These are phyloP conservation scores for Stachybotrys echinatus DNA, from an alignment of 2,329 filamentous ascomycete species.

Conservation along the genomic window DNA sequence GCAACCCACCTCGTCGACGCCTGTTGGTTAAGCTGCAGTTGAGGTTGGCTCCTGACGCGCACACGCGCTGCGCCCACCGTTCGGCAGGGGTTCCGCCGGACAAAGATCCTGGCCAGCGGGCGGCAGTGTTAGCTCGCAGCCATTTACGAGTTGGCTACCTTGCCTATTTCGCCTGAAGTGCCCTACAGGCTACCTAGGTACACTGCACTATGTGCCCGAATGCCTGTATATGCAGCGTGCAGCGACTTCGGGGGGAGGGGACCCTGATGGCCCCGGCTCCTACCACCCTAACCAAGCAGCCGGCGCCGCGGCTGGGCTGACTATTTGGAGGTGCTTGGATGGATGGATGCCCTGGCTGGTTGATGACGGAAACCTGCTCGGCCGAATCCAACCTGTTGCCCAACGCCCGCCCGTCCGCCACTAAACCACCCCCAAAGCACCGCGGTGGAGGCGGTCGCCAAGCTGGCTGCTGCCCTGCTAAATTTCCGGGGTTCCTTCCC, in stretches of 20 bases:
- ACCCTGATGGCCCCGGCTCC: not conserved
- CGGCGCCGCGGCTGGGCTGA: not conserved
- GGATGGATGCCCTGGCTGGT: not conserved
- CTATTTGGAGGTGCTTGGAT: not conserved
- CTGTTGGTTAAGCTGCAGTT: too few species aligned
- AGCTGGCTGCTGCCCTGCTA: not conserved
- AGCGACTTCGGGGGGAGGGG: not conserved
- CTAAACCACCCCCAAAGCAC: not conserved
- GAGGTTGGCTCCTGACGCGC: not conserved
- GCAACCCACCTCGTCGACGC: not conserved
- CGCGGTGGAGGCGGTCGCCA: not conserved
- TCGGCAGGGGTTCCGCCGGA: not conserved
- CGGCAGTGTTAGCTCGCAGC: not conserved
- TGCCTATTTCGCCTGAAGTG: not conserved
- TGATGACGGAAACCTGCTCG: not conserved
- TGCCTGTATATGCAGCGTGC: not conserved
- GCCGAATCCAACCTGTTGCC: not conserved
- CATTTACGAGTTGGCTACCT: not conserved
- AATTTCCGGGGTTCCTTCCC: not conserved
- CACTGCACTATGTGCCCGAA: not conserved
- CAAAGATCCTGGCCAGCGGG: not conserved
- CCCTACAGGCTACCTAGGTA: too few species aligned
- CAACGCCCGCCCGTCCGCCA: not conserved
- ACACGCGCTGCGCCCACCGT: not conserved
- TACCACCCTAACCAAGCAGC: not conserved